Conservation (phyloP, 768 basidiomycete genomes). For the Lactarius pseudohatsudake region DNA sequence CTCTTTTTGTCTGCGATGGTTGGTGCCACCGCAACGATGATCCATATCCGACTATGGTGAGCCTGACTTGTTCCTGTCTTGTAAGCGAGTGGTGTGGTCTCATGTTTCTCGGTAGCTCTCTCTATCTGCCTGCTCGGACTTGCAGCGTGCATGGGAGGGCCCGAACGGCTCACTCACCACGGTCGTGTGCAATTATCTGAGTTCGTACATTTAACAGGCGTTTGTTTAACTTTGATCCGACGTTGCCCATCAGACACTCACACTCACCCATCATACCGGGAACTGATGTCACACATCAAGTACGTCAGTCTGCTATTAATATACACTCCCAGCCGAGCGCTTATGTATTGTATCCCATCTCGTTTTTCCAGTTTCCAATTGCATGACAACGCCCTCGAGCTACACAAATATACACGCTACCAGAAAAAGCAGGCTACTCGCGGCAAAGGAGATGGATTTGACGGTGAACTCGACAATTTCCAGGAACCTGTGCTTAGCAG, state of each 20-base stretch:
- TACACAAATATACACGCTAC: slow-evolving; percentile 15
- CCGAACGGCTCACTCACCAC: slow-evolving; percentile 31
- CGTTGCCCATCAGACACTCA: slow-evolving; percentile 7
- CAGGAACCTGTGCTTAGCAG: slow-evolving; percentile 24
- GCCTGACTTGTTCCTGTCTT: not conserved
- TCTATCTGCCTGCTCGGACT: slow-evolving; percentile 31
- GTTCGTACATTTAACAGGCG: slow-evolving; percentile 8
- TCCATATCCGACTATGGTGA: slow-evolving; percentile 21
- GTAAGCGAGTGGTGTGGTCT: not conserved
- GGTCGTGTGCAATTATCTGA: slow-evolving; percentile 24
- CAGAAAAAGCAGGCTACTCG: slow-evolving; percentile 17
- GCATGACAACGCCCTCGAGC: slow-evolving; percentile 12
- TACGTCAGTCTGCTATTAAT: not conserved
- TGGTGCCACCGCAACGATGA: slow-evolving; percentile 20
- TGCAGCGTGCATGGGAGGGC: slow-evolving; percentile 31
- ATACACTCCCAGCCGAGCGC: not conserved
- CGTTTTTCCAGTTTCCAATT: slow-evolving; percentile 8
- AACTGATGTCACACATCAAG: slow-evolving; percentile 25
- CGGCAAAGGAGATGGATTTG: slow-evolving; percentile 18
- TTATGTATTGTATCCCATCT: not conserved
- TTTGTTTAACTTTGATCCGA: not conserved
- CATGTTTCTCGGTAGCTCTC: slow-evolving; percentile 21
- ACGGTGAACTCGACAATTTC: slow-evolving; percentile 24
- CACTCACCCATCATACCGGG: slow-evolving; percentile 12
- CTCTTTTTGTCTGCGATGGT: slow-evolving; percentile 27